Evolutionary conservation across 2,329 filamentous ascomycete species (phyloP).

Genomic region (Exserohilum turcica): DNA sequence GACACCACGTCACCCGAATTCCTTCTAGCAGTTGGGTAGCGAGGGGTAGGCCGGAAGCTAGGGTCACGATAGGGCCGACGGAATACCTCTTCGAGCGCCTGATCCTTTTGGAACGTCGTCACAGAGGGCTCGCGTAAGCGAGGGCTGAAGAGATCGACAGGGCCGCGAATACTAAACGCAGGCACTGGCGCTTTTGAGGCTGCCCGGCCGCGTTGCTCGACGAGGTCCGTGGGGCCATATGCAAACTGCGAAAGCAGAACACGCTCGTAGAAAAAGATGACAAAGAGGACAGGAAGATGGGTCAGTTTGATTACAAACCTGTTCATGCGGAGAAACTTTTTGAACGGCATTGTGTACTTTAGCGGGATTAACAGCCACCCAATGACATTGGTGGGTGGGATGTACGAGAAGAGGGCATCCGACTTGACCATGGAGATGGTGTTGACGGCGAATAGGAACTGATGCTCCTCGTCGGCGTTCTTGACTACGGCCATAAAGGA

Average conservation of each 20-base stretch:
- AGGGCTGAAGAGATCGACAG: slow-evolving; percentile 71
- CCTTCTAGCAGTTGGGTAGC: slow-evolving; percentile 60
- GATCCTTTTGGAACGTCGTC: slow-evolving; percentile 86
- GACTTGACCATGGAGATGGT: slow-evolving; percentile 98
- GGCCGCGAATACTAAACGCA: slow-evolving; percentile 48
- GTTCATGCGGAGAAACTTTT: slow-evolving; percentile 82
- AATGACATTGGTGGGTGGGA: slow-evolving; percentile 88
- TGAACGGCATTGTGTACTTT: slow-evolving; percentile 78
- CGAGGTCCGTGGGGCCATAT: slow-evolving; percentile 81
- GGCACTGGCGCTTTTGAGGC: slow-evolving; percentile 62
- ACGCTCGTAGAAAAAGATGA: slow-evolving; percentile 86
- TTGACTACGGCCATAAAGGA: slow-evolving; percentile 95
- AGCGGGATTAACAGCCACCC: slow-evolving; percentile 87
- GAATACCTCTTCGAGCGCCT: slow-evolving; percentile 90
- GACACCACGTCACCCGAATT: slow-evolving; percentile 82
- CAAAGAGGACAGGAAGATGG: slow-evolving; percentile 84
- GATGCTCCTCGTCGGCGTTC: slow-evolving; percentile 90
- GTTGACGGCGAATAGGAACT: slow-evolving; percentile 93
- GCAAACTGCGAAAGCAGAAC: slow-evolving; percentile 74
- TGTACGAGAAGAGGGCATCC: slow-evolving; percentile 92
- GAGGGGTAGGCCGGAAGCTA: slow-evolving; percentile 45
- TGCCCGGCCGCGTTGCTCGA: slow-evolving; percentile 71
- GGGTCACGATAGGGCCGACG: slow-evolving; percentile 67
- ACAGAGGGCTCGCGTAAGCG: slow-evolving; percentile 84
- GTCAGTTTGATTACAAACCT: slow-evolving; percentile 89